Conservation (phyloP, 768 basidiomycete species). For the Boletus sensibilis region DNA sequence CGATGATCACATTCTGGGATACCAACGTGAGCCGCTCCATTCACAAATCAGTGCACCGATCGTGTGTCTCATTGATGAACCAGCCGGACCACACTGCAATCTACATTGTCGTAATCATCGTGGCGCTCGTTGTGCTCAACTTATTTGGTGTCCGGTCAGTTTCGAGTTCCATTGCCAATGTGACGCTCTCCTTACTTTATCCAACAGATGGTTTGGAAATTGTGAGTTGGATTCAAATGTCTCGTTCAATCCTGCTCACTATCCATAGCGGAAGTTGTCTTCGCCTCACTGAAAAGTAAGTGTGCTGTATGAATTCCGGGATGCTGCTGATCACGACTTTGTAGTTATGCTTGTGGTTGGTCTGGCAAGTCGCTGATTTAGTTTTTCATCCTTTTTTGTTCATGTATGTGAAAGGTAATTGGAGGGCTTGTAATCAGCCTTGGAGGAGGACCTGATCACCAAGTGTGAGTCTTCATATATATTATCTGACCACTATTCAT, state of each 20-base stretch:
- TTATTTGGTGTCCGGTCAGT: conserved; percentile 47
- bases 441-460: conserved; percentile 57
- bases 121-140: conserved; percentile 42
- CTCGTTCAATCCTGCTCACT: conserved; percentile 2
- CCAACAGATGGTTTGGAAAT: conserved; percentile 21
- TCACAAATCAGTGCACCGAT: not conserved
- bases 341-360: conserved; percentile 40
- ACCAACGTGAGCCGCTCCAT: conserved; percentile 9
- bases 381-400: not conserved
- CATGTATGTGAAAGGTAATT: conserved; percentile 27
- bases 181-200: conserved; percentile 34
- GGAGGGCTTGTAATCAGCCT: conserved; percentile 51
- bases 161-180: conserved; percentile 32
- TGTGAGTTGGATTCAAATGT: conserved; percentile 7
- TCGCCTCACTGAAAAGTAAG: conserved; percentile 26
- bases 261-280: conserved; percentile 21
- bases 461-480: conserved; percentile 34
- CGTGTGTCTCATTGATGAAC: conserved; percentile 11
- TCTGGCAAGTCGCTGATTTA: conserved; percentile 18
- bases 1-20: conserved; percentile 54
- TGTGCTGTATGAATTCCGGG: not conserved
- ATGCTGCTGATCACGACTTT: not conserved
- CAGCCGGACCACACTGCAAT: conserved; percentile 39
- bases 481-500: conserved; percentile 26
- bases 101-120: conserved; percentile 40